Evolutionary conservation across 2,329 filamentous ascomycete species (phyloP), one percentile per base, ranked within the genome.

Genomic region (Xylaria sp.): DNA sequence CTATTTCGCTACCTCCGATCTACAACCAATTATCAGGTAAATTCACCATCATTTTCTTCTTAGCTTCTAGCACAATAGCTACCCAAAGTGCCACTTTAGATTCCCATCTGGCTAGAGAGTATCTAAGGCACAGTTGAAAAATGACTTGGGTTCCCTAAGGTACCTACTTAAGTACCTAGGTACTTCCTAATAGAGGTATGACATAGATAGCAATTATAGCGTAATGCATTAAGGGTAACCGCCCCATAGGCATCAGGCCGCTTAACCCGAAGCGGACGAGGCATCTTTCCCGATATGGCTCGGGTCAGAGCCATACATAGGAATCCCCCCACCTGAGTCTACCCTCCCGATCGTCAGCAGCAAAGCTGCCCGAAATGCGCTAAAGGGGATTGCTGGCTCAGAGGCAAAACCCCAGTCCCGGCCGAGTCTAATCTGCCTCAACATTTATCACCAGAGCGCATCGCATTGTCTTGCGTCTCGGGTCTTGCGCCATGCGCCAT

Each of bases 31-130:
- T n/a, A n/a, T n/a, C n/a, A n/a, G n/a, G n/a, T n/a, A n/a, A n/a
- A n/a, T n/a, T n/a, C n/a, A n/a, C n/a, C n/a, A n/a, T n/a, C n/a
- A n/a, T n/a, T n/a, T n/a, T n/a, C n/a, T n/a, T n/a, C n/a, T n/a
- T n/a, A n/a, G n/a, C n/a, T n/a, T n/a, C n/a, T n/a, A n/a, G n/a
- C n/a, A n/a, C n/a, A n/a, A n/a, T n/a, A n/a, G n/a, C n/a, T n/a
- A n/a, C n/a, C n/a, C n/a, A n/a, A n/a, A n/a, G n/a, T n/a, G n/a
- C n/a, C n/a, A n/a, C n/a, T n/a, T n/a, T n/a, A n/a, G n/a, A n/a
- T 66, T n/a, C 63, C 62, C 51, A 44, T 13, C 44, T 44, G 62
- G 55, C 38, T 58, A 19, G 41, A 23, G 19, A 56, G 47, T 25
- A 33, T 11, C 29, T 33, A 33, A 40, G 51, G n/a, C n/a, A n/a